phyloP scores from a whole-genome alignment of 768 basidiomycete species.

The Hypsizygus marmoreus region DNA sequence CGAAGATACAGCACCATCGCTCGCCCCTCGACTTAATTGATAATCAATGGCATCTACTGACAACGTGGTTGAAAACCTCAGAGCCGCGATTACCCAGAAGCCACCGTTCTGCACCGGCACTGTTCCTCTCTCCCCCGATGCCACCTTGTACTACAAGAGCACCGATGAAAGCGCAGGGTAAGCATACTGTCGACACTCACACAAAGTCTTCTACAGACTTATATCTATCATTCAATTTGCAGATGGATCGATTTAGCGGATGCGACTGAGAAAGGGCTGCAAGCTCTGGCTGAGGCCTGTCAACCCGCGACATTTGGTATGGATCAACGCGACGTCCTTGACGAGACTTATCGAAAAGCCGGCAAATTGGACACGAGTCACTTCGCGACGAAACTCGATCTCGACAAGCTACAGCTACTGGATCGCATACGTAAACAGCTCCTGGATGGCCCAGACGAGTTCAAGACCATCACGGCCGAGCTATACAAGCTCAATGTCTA shows the following conservation, averaged over 20 bases:
- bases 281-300: slow-evolving; percentile 34
- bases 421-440: slow-evolving; percentile 6
- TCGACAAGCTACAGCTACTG: slow-evolving; percentile 5
- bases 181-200: neutral
- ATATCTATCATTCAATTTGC: neutral
- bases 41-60: too few relatives aligned
- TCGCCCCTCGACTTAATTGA: too few relatives aligned
- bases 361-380: slow-evolving; percentile 40
- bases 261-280: slow-evolving; percentile 11
- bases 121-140: neutral
- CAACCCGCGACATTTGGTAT: slow-evolving; percentile 43
- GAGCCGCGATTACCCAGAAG: slow-evolving; percentile 8
- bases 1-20: too few relatives aligned
- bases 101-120: slow-evolving; percentile 12
- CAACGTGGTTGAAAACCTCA: too few relatives aligned
- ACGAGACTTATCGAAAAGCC: slow-evolving; percentile 49
- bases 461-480: slow-evolving; percentile 23
- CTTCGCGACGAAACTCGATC: slow-evolving; percentile 37
- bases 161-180: too few relatives aligned
- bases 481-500: slow-evolving; percentile 41
- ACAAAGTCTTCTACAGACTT: neutral
- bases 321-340: slow-evolving; percentile 37
- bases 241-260: slow-evolving; percentile 13
- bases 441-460: slow-evolving; percentile 19
- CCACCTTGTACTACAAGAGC: slow-evolving; percentile 5